phyloP scores from a whole-genome alignment of 2,329 filamentous ascomycete species.

The Arachnomyces sp. region DNA sequence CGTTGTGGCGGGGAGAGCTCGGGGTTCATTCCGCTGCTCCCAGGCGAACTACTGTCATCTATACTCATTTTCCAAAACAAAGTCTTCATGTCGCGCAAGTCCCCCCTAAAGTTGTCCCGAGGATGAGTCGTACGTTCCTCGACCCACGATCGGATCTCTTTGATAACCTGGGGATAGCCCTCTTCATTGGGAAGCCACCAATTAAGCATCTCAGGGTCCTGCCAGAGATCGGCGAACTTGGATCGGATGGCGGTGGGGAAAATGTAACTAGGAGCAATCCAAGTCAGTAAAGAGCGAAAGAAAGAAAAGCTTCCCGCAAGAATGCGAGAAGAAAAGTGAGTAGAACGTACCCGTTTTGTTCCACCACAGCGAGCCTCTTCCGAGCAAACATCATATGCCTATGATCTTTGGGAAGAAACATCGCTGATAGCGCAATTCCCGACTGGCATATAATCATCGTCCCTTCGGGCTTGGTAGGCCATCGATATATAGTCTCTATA shows the following conservation, averaged over 20 bases:
- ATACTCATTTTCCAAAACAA: conserved; percentile 60
- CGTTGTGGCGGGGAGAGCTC: conserved; percentile 9
- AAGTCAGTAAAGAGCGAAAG: conserved; percentile 1
- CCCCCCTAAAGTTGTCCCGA: conserved; percentile 48
- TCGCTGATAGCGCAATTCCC: conserved; percentile 62
- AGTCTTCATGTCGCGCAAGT: conserved; percentile 64
- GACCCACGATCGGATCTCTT: conserved; percentile 70
- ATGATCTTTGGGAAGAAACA: conserved; percentile 70
- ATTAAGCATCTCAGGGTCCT: conserved; percentile 58
- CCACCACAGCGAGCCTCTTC: conserved; percentile 67
- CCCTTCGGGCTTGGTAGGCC: conserved; percentile 61
- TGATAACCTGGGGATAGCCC: conserved; percentile 63
- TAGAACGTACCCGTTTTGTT: conserved; percentile 59
- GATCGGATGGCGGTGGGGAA: conserved; percentile 65
- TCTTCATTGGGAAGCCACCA: conserved; percentile 94
- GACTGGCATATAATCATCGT: conserved; percentile 66
- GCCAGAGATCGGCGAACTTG: conserved; percentile 69
- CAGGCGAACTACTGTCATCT: conserved; percentile 30
- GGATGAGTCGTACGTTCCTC: conserved; percentile 60
- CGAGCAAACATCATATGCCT: conserved; percentile 71
- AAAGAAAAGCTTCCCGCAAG: not conserved
- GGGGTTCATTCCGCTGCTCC: conserved; percentile 15
- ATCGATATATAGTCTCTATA: conserved; percentile 68
- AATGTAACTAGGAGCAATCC: conserved; percentile 57
- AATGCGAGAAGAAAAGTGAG: conserved; percentile 1